Conservation (phyloP, 1,139 yeast species). For the Geotrichum citri-aurantii region DNA sequence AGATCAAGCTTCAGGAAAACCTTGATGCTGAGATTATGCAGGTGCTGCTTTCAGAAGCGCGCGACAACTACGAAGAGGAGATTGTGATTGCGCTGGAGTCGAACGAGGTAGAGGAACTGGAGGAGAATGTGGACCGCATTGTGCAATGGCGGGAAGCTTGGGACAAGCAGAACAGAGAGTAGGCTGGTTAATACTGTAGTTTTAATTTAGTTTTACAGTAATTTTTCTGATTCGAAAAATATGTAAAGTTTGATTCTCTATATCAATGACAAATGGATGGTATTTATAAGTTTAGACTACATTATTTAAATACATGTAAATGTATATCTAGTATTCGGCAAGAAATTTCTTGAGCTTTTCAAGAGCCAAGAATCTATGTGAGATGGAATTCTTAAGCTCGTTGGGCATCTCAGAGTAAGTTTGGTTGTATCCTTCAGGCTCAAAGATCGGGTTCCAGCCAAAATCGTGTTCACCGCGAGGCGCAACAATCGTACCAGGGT, state of each 20-base stretch:
- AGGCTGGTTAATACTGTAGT: neutral
- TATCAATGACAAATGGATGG: neutral
- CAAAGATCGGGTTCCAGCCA: constrained; percentile 93
- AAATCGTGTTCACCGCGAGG: constrained; percentile 75
- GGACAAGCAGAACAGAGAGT: constrained; percentile 32
- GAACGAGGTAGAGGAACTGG: constrained; percentile 69
- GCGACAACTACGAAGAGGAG: constrained; percentile 69
- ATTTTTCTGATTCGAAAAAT: too few species aligned
- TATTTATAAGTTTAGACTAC: neutral
- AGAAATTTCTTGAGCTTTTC: constrained; percentile 61
- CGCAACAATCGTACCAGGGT: constrained; percentile 70
- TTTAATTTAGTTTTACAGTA: neutral
- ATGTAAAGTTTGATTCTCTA: neutral
- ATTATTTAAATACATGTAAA: neutral
- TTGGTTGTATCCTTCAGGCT: constrained; percentile 59
- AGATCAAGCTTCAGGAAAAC: constrained; percentile 80
- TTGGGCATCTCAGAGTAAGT: constrained; percentile 93
- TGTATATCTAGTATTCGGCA: constrained; percentile 13
- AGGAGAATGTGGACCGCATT: constrained; percentile 70
- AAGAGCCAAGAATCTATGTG: constrained; percentile 84
- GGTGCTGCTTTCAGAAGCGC: constrained; percentile 79
- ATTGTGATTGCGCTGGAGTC: constrained; percentile 77
- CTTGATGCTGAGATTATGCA: constrained; percentile 97
- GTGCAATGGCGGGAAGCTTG: constrained; percentile 69
- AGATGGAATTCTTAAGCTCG: constrained; percentile 64